A percentile compares a stretch with the other conserved stretches of the same genome.
Conservation (phyloP, 2,329 filamentous ascomycete species). For the Fusarium sp. region DNA sequence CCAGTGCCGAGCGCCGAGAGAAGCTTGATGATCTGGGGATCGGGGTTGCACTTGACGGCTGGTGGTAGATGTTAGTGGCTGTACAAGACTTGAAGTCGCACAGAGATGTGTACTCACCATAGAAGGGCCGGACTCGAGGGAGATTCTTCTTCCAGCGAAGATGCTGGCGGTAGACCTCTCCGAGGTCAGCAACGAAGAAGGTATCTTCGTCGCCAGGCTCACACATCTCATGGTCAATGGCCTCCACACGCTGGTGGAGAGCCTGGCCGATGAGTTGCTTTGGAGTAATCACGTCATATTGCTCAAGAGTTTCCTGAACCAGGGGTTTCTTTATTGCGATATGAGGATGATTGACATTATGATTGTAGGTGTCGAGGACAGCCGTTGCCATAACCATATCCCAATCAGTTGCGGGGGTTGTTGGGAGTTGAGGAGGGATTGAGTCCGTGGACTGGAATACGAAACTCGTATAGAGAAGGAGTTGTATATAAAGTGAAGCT, state of each 20-base stretch:
- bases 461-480: slow-evolving; percentile 17
- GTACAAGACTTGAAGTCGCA: not conserved
- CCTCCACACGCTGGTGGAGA: slow-evolving; percentile 85
- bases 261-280: slow-evolving; percentile 89
- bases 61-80: slow-evolving; percentile 24
- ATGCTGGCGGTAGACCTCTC: slow-evolving; percentile 98
- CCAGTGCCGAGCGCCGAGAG: slow-evolving; percentile 90
- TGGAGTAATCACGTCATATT: slow-evolving; percentile 64
- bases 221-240: slow-evolving; percentile 88
- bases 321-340: slow-evolving; percentile 62
- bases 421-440: slow-evolving; percentile 31
- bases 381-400: slow-evolving; percentile 77
- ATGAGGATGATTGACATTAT: slow-evolving; percentile 64
- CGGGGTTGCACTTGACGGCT: slow-evolving; percentile 99
- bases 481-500: slow-evolving; percentile 17
- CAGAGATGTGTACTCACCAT: slow-evolving; percentile 73
- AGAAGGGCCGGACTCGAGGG: slow-evolving; percentile 93
- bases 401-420: slow-evolving; percentile 53
- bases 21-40: slow-evolving; percentile 88
- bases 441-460: slow-evolving; percentile 12
- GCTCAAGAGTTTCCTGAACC: slow-evolving; percentile 55
- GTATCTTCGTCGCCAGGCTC: slow-evolving; percentile 95
- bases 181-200: slow-evolving; percentile 98
- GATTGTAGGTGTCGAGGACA: slow-evolving; percentile 67
- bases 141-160: slow-evolving; percentile 97